Base-by-base conservation (phyloP, 306 rosid species). In the Cucurbita maxima region DNA sequence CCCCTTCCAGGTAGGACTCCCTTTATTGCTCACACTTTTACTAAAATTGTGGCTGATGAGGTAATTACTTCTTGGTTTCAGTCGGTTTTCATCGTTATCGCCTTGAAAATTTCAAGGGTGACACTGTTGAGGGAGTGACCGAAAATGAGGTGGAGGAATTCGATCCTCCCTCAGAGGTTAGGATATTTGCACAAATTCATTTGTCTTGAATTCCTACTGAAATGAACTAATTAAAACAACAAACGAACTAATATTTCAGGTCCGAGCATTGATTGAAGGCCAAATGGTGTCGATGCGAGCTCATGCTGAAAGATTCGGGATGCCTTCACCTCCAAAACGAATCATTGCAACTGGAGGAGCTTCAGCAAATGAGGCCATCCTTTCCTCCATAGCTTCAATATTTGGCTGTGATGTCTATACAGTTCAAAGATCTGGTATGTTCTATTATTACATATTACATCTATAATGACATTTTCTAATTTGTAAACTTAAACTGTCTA, bases 341-440 rank as follows among this genome's bases (percentile, higher is more conserved):
- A 84, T 94, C 53, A 94, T 94, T 83, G 99, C 97, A 67, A 94
- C 99, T 1, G 99, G 99, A 6, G 99, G 99, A 77, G 99, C 97
- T 8, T 94, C 99, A 18, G 84, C 91, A 50, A 94, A 91, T 83
- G 79, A 78, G n/a, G 45, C 74, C 79, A 91, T 94, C 74, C 97
- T 94, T 58, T 76, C 77, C 79, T 64, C 90, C 25, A 78, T 92
- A 62, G 99, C 99, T 74, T 85, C 90, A 38, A 82, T 94, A 59
- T 94, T 89, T 79, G 97, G 99, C 77, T 86, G 92, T 81, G 92
- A 94, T 70, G 86, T 94, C 66, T 88, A 87, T 80, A 94, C 99
- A 18, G 99, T 94, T 77, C 79, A 94, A 79, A 91, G 97, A 80
- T 88, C 97, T 10, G 97, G 97, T 94, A 82, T 76, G 85, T 64